Base-by-base conservation (phyloP, 2,329 filamentous ascomycete genomes). In the Hypomyces rosellus region DNA sequence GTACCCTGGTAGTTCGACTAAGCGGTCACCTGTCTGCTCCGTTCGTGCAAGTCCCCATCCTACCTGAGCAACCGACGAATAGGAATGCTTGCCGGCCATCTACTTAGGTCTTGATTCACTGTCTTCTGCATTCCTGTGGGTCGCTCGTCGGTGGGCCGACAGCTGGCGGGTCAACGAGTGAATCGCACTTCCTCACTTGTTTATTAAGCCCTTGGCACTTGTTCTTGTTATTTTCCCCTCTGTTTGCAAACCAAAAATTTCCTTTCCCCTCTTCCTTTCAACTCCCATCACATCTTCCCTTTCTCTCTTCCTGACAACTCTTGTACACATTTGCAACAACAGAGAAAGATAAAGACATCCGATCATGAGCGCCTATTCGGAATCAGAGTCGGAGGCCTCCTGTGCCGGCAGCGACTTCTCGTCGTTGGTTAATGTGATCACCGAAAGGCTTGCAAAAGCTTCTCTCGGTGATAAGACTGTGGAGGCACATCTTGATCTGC, bases 401-500 rank as follows among this genome's bases (percentile, higher is more conserved):
- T 38, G 9, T 38, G 14, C 36, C 12, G 13, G 25, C 25, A 30
- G 25, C 9, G 25, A 11, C 25, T 38, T 13, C 16, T 38, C 36
- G 13, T 45, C 49, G 4, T 30, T 15, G 1, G 18, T 8, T 5
- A 12, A 15, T 37, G n/a, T 20, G 5, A 40, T 40, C 38, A 40
- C 38, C 5, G 15, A 45, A 13, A 36, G 18, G 11, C 25, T 34
- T 12, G 11, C 8, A 13, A 2, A 36, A 18, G 15, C 16, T 12
- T 18, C 22, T 15, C 43, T 45, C 13, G n/a, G 33, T 9, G 22
- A 45, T 1, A 9, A 12, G 3, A 7, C 11, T 3, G n/a, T 53
- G 0, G 12, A 4, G 4, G 38, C 47, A 7, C 56, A 56, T 1
- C 34, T 57, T 6, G 11, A 49, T 1, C 50, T 57, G 4, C 40